These are phyloP conservation scores for Alternaria gansuensis DNA, from an alignment of 2,329 filamentous ascomycete genomes.

Conservation along the genomic window DNA sequence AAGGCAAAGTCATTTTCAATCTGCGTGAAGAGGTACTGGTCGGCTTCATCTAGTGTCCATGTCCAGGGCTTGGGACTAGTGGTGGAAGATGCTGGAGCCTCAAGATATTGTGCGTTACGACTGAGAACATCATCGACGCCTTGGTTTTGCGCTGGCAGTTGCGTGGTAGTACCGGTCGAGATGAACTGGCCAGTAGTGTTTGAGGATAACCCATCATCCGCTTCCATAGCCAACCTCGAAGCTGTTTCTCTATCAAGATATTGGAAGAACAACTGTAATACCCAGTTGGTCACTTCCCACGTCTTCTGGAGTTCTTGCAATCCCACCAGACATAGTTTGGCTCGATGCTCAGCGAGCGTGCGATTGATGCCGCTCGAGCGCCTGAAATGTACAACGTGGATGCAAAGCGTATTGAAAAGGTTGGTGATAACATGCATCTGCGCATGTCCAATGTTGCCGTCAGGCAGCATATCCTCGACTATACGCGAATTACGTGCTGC, in stretches of 20 bases:
- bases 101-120: background rate
- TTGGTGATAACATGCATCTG: slow-evolving; percentile 61
- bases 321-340: slow-evolving; percentile 59
- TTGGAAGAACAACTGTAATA: slow-evolving; percentile 60
- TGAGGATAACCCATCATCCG: slow-evolving; percentile 34
- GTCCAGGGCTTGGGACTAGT: slow-evolving; percentile 36
- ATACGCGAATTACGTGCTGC: slow-evolving; percentile 59
- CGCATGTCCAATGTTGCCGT: slow-evolving; percentile 56
- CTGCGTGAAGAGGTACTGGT: slow-evolving; percentile 44
- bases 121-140: background rate
- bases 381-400: slow-evolving; percentile 59
- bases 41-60: slow-evolving; percentile 43
- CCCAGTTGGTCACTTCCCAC: slow-evolving; percentile 62
- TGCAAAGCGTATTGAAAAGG: slow-evolving; percentile 59
- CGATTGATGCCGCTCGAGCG: slow-evolving; percentile 50
- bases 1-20: slow-evolving; percentile 47
- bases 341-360: slow-evolving; percentile 60
- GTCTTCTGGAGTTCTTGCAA: slow-evolving; percentile 60
- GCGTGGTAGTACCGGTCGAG: slow-evolving; percentile 15
- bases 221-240: slow-evolving; percentile 47
- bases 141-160: slow-evolving; percentile 16
- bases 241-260: slow-evolving; percentile 59
- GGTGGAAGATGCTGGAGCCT: slow-evolving; percentile 20
- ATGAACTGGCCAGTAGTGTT: slow-evolving; percentile 21
- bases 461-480: slow-evolving; percentile 59